Conservation (phyloP, 257 asterid genomes). For the Solanum raphanifolium region DNA sequence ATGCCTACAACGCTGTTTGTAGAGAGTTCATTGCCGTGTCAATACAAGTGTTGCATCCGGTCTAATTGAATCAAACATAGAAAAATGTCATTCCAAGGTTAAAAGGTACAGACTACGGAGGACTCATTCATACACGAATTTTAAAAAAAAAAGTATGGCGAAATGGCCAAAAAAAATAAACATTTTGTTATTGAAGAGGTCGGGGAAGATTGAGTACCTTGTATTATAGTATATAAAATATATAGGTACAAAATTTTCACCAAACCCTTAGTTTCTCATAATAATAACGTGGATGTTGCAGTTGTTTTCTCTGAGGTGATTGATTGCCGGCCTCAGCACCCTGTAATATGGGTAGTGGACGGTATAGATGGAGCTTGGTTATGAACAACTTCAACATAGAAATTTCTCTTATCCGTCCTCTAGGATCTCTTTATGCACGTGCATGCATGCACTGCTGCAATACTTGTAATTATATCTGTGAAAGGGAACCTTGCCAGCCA, state of each 20-base stretch:
- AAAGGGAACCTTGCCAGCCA: conserved; percentile 80
- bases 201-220: neutral
- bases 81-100: neutral
- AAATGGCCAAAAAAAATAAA: neutral
- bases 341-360: neutral
- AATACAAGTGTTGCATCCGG: no score
- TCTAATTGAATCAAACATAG: neutral
- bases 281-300: neutral
- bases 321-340: neutral
- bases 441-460: conserved; percentile 93
- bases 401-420: conserved; percentile 42
- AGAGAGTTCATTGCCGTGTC: neutral
- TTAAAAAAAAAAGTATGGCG: neutral
- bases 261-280: neutral
- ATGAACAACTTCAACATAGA: neutral
- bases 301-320: neutral
- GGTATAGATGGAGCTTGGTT: neutral
- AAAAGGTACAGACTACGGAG: neutral
- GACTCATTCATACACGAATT: neutral
- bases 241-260: neutral
- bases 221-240: neutral
- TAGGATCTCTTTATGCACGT: conserved; percentile 65
- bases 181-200: neutral
- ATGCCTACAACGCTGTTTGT: neutral
- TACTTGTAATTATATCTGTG: conserved; percentile 80